Conservation (phyloP, 2,329 filamentous ascomycete genomes). For the Pestalotiopsis sp. region DNA sequence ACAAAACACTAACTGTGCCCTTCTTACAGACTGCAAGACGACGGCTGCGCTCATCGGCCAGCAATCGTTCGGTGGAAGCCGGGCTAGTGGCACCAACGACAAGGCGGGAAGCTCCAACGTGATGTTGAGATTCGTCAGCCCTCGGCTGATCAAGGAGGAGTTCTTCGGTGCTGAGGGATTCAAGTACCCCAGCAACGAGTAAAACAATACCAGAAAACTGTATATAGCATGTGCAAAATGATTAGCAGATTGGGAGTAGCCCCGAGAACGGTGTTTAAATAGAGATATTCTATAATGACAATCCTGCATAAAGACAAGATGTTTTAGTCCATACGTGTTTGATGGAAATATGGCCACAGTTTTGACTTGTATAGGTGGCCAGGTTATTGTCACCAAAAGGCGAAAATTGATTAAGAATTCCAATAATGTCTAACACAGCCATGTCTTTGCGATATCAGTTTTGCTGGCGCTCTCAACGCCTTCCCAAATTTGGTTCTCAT, state of each 20-base stretch:
- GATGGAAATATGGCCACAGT: too few species aligned
- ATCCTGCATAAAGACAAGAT: background rate
- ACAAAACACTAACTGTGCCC: background rate
- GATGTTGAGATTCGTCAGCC: slow-evolving; percentile 52
- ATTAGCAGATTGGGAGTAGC: too few species aligned
- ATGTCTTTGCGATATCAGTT: too few species aligned
- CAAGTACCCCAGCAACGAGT: slow-evolving; percentile 52
- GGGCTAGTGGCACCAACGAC: slow-evolving; percentile 57
- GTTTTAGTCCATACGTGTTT: too few species aligned
- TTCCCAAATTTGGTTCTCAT: too few species aligned
- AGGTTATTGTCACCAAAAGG: too few species aligned
- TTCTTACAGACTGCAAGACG: slow-evolving; percentile 49
- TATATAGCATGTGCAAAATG: background rate
- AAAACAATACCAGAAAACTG: slow-evolving; percentile 1
- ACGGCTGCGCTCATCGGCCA: slow-evolving; percentile 58
- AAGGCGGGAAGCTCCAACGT: slow-evolving; percentile 55
- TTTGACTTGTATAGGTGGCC: too few species aligned
- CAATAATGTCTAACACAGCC: too few species aligned
- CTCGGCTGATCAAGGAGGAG: slow-evolving; percentile 54
- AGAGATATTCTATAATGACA: background rate
- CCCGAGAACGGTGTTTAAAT: too few species aligned
- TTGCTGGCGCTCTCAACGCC: too few species aligned
- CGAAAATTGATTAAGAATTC: too few species aligned
- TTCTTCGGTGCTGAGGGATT: slow-evolving; percentile 41
- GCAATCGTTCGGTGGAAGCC: slow-evolving; percentile 56